These are phyloP conservation scores for Cylindrodendrum hubeiense DNA, from an alignment of 2,329 filamentous ascomycete genomes.

Conservation along the genomic window DNA sequence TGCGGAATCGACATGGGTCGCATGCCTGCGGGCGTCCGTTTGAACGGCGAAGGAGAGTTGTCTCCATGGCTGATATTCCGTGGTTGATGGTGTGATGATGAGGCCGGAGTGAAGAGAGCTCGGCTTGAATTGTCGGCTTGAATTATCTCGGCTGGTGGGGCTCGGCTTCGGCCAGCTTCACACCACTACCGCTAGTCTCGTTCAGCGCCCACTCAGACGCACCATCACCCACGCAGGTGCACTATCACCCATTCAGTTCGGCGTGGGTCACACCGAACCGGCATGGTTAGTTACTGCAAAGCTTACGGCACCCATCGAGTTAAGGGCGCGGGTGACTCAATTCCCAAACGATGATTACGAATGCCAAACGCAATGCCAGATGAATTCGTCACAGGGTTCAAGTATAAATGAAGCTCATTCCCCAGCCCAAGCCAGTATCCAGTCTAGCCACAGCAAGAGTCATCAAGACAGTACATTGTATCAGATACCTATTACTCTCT, in stretches of 20 bases:
- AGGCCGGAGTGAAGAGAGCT: conserved; percentile 16
- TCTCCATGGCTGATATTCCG: conserved; percentile 28
- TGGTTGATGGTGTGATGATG: conserved; percentile 1
- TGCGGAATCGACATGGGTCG: conserved; percentile 56
- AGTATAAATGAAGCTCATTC: conserved; percentile 29
- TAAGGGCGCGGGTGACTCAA: conserved; percentile 42
- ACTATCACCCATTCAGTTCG: background rate
- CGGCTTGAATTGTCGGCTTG: conserved; percentile 28
- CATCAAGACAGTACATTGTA: background rate
- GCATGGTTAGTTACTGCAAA: conserved; percentile 25
- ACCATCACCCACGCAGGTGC: background rate
- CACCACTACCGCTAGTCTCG: background rate
- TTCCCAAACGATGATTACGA: background rate
- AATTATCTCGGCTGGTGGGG: conserved; percentile 23
- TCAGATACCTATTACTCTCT: background rate
- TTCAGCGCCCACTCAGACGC: background rate
- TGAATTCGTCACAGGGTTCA: conserved; percentile 2
- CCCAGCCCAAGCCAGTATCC: background rate
- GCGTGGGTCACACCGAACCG: conserved; percentile 38
- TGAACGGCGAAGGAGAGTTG: conserved; percentile 39
- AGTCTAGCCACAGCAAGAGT: background rate
- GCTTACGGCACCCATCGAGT: conserved; percentile 34
- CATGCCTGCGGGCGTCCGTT: conserved; percentile 47
- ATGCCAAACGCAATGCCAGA: background rate
- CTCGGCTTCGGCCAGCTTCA: conserved; percentile 12